Base-by-base conservation (phyloP, 1,139 yeast species). In the Saccharomycopsis crataegensis region DNA sequence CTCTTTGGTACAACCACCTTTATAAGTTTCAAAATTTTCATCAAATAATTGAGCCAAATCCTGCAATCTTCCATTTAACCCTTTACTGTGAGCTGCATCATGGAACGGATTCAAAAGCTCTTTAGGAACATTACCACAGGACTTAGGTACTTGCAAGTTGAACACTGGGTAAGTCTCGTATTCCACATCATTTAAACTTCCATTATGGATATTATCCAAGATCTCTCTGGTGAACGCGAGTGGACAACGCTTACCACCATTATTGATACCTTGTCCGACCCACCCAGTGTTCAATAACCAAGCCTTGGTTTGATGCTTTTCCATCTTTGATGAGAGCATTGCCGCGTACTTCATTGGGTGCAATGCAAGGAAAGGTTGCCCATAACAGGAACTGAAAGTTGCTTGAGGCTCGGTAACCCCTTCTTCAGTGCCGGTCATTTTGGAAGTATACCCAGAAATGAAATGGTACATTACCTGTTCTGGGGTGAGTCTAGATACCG, bases 371-470 rank as follows among this genome's bases (percentile, higher is more conserved):
- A 93, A 93, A 61, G 99, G 99, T 77, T 93, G 98, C 67, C 99
- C 99, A 72, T 91, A 93, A 78, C 99, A 93, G 56, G 99, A 96
- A 61, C 96, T 88, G 81, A 93, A 93, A 34, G 97, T 89, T 57
- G 98, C 96, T 72, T 88, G 91, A 58, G 99, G 98, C 76, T 93
- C 98, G 61, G 98, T 91, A 62, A 93, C 89, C 74, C 99, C 99
- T 71, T 89, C 96, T 75, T 93, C 99, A 57, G 99, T 93, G 72
- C 99, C 99, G 61, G 99, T 97, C 96, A 93, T 93, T 82, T 93
- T 93, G 58, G 98, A 91, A 60, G 99, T 93, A 81, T 93, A 93
- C 69, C 99, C 99, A 60, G 96, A 86, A 65, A 93, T 93, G 75
- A 93, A 93, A 76, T 93, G 98, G 80, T 93, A 93, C 98, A 93